Base-by-base conservation (phyloP, 139 green algal species). In the Chlamydomonas incerta region DNA sequence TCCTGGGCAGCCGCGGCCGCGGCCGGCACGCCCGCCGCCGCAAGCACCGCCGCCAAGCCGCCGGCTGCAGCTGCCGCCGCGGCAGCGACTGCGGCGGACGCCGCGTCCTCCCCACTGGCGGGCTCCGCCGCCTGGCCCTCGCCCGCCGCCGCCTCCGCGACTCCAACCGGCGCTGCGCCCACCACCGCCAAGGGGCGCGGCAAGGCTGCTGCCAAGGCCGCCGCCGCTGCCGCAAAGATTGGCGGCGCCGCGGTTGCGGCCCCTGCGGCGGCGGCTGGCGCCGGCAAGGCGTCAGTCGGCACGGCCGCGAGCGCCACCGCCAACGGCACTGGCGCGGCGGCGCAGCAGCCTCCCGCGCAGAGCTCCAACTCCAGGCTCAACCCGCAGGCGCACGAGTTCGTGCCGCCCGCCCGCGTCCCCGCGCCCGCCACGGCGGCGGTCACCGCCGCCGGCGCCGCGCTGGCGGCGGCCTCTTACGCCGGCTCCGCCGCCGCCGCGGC, bases 321-420 rank as follows among this genome's bases (percentile, higher is more conserved):
- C 55, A 66, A n/a, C 29, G 41, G 29, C 63, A 70, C 15, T 18
- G 23, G 18, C 5, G n/a, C n/a, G 11, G 63, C 63, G 10, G 29
- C 63, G 63, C 63, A 21, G 63, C 29, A 21, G 63, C n/a, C 2
- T 29, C 63, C n/a, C 2, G n/a, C 29, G n/a, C n/a, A 17, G 63
- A 18, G 23, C 21, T 15, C 60, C 24, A 35, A 11, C 29, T 70
- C 63, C n/a, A 37, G 41, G n/a, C 63, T 35, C 63, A 70, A 70
- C 63, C 63, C 60, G 17, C 20, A 74, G 77, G 77, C 77, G 0
- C 41, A 83, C 41, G 77, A 66, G 77, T 83, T 83, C 29, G 77
- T 83, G 46, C 77, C 77, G 63, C n/a, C n/a, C 3, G 60, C 24
- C 60, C 18, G 60, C 60, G 24, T 9, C 0, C 63, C 62, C 3